Evolutionary conservation across 805 yeast species (phyloP).

Genomic region (Starmerella apicola): DNA sequence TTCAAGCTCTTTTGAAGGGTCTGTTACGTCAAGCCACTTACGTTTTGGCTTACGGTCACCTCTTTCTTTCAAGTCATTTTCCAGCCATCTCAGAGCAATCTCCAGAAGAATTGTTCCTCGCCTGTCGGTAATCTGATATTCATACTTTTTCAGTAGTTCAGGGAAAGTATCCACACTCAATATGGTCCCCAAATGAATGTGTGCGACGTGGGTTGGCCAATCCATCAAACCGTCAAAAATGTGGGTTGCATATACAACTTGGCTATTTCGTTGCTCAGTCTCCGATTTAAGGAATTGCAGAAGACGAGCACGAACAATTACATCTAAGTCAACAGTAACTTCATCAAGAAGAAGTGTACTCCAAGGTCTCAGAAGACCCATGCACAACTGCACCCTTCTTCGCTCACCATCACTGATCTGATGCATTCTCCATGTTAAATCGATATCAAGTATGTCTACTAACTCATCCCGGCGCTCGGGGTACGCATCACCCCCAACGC

Average conservation of each 20-base stretch:
- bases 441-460: constrained; percentile 69
- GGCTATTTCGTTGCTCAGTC: constrained; percentile 53
- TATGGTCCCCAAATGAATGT: constrained; percentile 57
- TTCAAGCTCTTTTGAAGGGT: constrained; percentile 19
- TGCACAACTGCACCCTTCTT: constrained; percentile 80
- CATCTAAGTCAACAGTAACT: constrained; percentile 94
- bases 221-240: constrained; percentile 86
- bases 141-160: constrained; percentile 18
- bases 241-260: constrained; percentile 87
- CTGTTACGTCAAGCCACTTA: constrained; percentile 43
- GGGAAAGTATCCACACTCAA: constrained; percentile 21
- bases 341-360: constrained; percentile 77
- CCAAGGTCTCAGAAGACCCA: constrained; percentile 93
- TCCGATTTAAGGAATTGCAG: constrained; percentile 62
- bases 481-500: constrained; percentile 70
- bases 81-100: constrained; percentile 28
- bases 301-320: constrained; percentile 67
- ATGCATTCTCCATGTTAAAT: constrained; percentile 84
- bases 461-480: constrained; percentile 67
- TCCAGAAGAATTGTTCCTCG: constrained; percentile 26
- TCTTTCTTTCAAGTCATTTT: constrained; percentile 34
- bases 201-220: constrained; percentile 82
- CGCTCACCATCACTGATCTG: constrained; percentile 89
- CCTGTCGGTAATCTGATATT: constrained; percentile 12
- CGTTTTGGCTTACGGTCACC: constrained; percentile 31